A percentile compares a stretch with the other conserved stretches of the same genome.
Conservation (phyloP, 192 early-diverging fungal species). For the Backusella tuberculispora region DNA sequence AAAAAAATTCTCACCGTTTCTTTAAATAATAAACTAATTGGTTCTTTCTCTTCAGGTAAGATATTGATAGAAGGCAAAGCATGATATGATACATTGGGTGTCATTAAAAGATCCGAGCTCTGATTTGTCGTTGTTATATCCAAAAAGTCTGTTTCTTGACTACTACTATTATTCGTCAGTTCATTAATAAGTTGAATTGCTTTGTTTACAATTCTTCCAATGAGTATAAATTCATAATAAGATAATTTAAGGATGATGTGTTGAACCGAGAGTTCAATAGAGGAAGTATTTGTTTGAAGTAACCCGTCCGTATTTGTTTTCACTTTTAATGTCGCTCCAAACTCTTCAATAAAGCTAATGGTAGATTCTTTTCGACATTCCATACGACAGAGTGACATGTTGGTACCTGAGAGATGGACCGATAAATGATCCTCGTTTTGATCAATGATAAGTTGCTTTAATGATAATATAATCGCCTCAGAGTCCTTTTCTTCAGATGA, state of each 20-base stretch:
- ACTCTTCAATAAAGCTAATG: slow-evolving; percentile 75
- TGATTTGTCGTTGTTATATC: not conserved
- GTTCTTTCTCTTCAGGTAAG: not conserved
- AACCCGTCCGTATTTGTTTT: slow-evolving; percentile 48
- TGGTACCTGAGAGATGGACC: slow-evolving; percentile 64
- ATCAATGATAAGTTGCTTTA: slow-evolving; percentile 65
- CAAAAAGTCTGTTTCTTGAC: not conserved
- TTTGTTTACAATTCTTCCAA: slow-evolving; percentile 66
- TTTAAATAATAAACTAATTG: slow-evolving; percentile 33
- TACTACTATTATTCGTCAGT: not conserved
- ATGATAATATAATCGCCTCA: slow-evolving; percentile 74
- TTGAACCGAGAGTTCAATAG: slow-evolving; percentile 62
- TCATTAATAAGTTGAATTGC: slow-evolving; percentile 47
- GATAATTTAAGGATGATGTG: slow-evolving; percentile 71
- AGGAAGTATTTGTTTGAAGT: slow-evolving; percentile 41
- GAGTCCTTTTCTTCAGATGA: slow-evolving; percentile 59
- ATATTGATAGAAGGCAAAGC: not conserved
- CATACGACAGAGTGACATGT: slow-evolving; percentile 79
- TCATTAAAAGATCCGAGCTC: not conserved
- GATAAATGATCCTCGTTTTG: slow-evolving; percentile 60
- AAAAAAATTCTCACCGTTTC: slow-evolving; percentile 31
- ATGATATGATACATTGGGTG: not conserved
- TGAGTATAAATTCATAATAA: slow-evolving; percentile 68
- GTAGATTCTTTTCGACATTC: slow-evolving; percentile 64
- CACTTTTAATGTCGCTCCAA: slow-evolving; percentile 63